Conservation (phyloP, 768 basidiomycete species). For the Lyophyllum atratum region DNA sequence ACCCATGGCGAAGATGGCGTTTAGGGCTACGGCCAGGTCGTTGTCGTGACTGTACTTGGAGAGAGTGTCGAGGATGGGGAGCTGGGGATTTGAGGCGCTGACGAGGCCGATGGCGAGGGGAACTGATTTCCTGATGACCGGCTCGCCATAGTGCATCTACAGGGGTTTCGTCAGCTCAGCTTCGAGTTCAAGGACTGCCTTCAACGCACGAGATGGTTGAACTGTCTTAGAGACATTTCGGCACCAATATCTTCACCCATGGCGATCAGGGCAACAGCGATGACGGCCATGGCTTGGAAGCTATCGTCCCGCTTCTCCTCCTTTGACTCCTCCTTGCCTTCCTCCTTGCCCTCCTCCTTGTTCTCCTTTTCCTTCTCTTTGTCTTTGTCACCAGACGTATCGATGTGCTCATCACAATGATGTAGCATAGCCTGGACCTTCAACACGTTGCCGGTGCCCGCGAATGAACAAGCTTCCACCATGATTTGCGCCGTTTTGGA, state of each 20-base stretch:
- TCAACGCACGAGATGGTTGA: slow-evolving; percentile 87
- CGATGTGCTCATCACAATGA: slow-evolving; percentile 90
- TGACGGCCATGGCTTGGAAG: slow-evolving; percentile 89
- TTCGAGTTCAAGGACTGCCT: neutral
- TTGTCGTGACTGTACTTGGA: slow-evolving; percentile 99
- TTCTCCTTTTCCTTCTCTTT: slow-evolving; percentile 39
- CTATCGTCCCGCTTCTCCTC: slow-evolving; percentile 62
- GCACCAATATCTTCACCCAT: slow-evolving; percentile 99
- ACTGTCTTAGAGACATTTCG: slow-evolving; percentile 96
- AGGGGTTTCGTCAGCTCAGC: slow-evolving; percentile 18
- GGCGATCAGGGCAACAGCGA: slow-evolving; percentile 91
- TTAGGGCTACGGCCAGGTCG: slow-evolving; percentile 93
- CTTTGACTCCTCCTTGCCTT: slow-evolving; percentile 57
- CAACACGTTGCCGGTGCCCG: slow-evolving; percentile 93
- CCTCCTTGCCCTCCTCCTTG: slow-evolving; percentile 52
- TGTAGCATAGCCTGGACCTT: slow-evolving; percentile 92
- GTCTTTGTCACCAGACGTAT: slow-evolving; percentile 60
- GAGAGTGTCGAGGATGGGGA: slow-evolving; percentile 92
- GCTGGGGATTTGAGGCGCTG: slow-evolving; percentile 93
- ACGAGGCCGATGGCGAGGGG: slow-evolving; percentile 95
- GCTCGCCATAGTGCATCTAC: slow-evolving; percentile 98
- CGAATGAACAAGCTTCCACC: slow-evolving; percentile 92
- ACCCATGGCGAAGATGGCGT: slow-evolving; percentile 99
- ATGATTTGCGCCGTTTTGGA: slow-evolving; percentile 90
- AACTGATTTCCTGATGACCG: slow-evolving; percentile 86